Evolutionary conservation across 306 rosid genomes (phyloP).

Genomic region (Sesbania bispinosa): DNA sequence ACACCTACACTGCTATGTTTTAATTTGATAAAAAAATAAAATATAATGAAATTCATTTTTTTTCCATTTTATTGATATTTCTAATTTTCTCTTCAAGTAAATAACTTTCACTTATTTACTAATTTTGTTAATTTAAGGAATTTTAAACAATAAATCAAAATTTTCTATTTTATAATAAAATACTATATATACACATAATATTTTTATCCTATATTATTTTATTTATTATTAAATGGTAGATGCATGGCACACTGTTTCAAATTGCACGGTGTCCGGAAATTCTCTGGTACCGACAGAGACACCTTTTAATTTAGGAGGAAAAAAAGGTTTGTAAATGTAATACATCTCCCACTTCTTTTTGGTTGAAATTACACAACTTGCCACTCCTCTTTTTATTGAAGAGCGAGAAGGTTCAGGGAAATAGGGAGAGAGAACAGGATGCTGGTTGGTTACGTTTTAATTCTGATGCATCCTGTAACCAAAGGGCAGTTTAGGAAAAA

Average conservation of each 20-base stretch:
- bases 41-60: too few relatives aligned
- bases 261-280: conserved; percentile 29
- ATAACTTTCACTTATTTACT: too few relatives aligned
- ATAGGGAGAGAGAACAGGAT: neutral
- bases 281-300: conserved; percentile 49
- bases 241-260: neutral
- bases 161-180: too few relatives aligned
- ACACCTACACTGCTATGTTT: too few relatives aligned
- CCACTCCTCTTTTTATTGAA: neutral
- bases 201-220: too few relatives aligned
- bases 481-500: neutral
- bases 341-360: neutral
- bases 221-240: too few relatives aligned
- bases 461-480: neutral
- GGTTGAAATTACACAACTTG: neutral
- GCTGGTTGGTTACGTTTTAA: neutral
- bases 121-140: too few relatives aligned
- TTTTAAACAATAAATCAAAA: too few relatives aligned
- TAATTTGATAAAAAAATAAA: too few relatives aligned
- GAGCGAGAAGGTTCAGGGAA: neutral
- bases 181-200: too few relatives aligned
- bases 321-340: neutral
- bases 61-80: too few relatives aligned
- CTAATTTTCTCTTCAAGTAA: too few relatives aligned
- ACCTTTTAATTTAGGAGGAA: conserved; percentile 18